Base-by-base conservation (phyloP, 768 basidiomycete species). In the Collybia sordida region DNA sequence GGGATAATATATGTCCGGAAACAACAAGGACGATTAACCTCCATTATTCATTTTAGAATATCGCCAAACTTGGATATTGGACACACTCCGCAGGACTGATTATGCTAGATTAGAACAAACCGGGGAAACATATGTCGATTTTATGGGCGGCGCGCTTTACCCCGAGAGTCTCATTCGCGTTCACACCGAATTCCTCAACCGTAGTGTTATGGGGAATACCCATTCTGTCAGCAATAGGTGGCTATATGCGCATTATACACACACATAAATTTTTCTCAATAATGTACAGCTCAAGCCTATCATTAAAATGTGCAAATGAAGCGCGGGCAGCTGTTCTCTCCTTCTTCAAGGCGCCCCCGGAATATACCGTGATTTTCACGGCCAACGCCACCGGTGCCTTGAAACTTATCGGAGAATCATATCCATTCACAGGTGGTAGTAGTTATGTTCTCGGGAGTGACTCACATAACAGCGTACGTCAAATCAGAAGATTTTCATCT, bases 151-250 rank as follows among this genome's bases (percentile, higher is more conserved):
- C 19, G 80, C 87, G 0, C 71, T 92, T 27, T 90, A 89, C 55
- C 90, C 90, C 9, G 86, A 89, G 57, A 86, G 83, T 57, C 80
- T 93, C 27, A 79, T 92, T 50, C 77, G 76, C 34, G 79, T 82
- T 8, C 88, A 91, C 56, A 74, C 82, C 35, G 79, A 81, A 43
- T 90, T 91, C 60, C 77, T 93, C 25, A 80, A 74, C 35, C 71
- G 69, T 44, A 81, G 67, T 59, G 74, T 92, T 38, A 77, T 93
- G 51, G 90, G 90, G 1, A 92, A 93, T 63, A 91, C 90, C 1
- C 90, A 93, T 65, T 92, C 90, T 0, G 79, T 88, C 59, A 91
- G 83, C 64, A 83, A 87, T 54, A 86, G 86, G 90, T 86, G 60
- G 61, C 64, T 73, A 63, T 70, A 71, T 73, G 67, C 71, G 56